Evolutionary conservation across 2,329 filamentous ascomycete species (phyloP).

Genomic region (Albophoma yamanashiensis): DNA sequence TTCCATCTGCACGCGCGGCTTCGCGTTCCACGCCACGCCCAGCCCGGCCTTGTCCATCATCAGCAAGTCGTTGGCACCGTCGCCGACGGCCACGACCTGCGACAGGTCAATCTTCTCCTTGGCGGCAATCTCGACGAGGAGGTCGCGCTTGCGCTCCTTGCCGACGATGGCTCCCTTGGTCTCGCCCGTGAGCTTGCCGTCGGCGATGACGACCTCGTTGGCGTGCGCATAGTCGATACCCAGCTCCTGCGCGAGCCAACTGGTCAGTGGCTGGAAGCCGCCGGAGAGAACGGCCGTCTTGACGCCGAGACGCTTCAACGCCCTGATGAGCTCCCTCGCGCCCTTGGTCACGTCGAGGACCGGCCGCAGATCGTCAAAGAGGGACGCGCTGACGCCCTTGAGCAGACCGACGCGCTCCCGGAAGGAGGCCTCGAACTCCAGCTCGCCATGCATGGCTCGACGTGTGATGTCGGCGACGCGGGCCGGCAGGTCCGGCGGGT

Average conservation of each 20-base stretch:
- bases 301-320: conserved; percentile 67
- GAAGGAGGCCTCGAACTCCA: conserved; percentile 82
- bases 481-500: conserved; percentile 61
- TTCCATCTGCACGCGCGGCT: conserved; percentile 70
- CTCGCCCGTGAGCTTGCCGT: conserved; percentile 57
- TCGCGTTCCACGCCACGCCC: conserved; percentile 76
- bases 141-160: conserved; percentile 61
- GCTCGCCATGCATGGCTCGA: conserved; percentile 89
- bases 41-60: conserved; percentile 70
- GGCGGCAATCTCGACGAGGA: conserved; percentile 59
- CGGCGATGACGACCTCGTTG: conserved; percentile 66
- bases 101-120: conserved; percentile 55
- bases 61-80: conserved; percentile 72
- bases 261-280: conserved; percentile 80
- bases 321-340: conserved; percentile 61
- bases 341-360: conserved; percentile 75
- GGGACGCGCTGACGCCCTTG: conserved; percentile 64
- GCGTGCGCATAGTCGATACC: conserved; percentile 83
- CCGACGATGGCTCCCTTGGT: conserved; percentile 64
- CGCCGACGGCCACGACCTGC: conserved; percentile 65
- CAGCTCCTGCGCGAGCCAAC: conserved; percentile 71
- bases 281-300: conserved; percentile 87
- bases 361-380: conserved; percentile 68
- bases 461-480: conserved; percentile 83
- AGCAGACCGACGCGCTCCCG: conserved; percentile 71